These are phyloP conservation scores for Saccharomyces hybrid DNA, from an alignment of 1,139 yeast species.

Conservation along the genomic window DNA sequence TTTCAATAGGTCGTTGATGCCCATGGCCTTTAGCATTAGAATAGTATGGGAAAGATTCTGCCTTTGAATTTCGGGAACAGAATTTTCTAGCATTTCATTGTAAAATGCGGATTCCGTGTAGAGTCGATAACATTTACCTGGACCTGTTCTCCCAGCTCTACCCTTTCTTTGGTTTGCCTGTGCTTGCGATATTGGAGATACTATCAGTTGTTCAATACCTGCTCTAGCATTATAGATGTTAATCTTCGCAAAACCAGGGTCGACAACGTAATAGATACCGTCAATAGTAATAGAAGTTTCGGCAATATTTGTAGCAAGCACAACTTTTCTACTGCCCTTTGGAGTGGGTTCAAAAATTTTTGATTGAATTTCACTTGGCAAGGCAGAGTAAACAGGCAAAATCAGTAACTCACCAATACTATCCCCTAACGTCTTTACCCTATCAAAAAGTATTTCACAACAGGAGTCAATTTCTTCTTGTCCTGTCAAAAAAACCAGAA, in stretches of 20 bases:
- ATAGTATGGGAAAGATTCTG: slow-evolving; percentile 82
- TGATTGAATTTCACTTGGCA: slow-evolving; percentile 78
- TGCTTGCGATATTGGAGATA: slow-evolving; percentile 84
- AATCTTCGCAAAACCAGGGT: slow-evolving; percentile 88
- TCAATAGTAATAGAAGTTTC: slow-evolving; percentile 95
- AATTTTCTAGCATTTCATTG: slow-evolving; percentile 78
- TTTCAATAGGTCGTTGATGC: slow-evolving; percentile 67
- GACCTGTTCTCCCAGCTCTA: slow-evolving; percentile 94
- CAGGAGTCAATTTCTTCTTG: slow-evolving; percentile 91
- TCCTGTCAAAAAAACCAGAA: slow-evolving; percentile 79
- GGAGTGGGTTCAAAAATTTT: slow-evolving; percentile 88
- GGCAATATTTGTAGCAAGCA: slow-evolving; percentile 91
- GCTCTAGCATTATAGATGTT: slow-evolving; percentile 73
- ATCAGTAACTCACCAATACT: slow-evolving; percentile 60
- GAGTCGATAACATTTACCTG: slow-evolving; percentile 87
- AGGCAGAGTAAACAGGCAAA: slow-evolving; percentile 83
- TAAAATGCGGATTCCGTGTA: slow-evolving; percentile 82
- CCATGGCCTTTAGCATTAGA: slow-evolving; percentile 90
- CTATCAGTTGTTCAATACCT: slow-evolving; percentile 85
- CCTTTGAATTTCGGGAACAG: slow-evolving; percentile 89
- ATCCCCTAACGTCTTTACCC: slow-evolving; percentile 60
- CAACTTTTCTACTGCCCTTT: slow-evolving; percentile 68
- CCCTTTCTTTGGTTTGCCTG: slow-evolving; percentile 96
- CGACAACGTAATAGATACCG: slow-evolving; percentile 82
- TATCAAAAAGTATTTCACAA: slow-evolving; percentile 63